Conservation (phyloP, 306 rosid species). For the Lathyrus sativus region DNA sequence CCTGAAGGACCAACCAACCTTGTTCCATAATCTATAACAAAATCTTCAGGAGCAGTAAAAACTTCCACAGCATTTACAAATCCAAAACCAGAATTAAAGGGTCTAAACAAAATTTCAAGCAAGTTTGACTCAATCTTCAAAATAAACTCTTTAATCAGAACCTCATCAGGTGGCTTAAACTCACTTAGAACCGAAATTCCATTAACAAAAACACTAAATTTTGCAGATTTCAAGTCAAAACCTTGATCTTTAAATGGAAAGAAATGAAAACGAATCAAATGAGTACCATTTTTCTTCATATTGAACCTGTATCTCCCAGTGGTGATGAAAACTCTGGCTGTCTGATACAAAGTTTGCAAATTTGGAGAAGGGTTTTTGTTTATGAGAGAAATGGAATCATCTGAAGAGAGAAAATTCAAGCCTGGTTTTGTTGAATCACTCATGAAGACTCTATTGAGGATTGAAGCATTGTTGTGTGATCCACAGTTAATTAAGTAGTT, state of each 20-base stretch:
- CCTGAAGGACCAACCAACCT: slow-evolving; percentile 59
- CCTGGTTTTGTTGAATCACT: slow-evolving; percentile 56
- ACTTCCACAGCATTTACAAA: slow-evolving; percentile 84
- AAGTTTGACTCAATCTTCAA: slow-evolving; percentile 51
- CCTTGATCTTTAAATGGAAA: slow-evolving; percentile 64
- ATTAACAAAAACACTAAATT: slow-evolving; percentile 58
- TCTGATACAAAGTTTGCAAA: slow-evolving; percentile 53
- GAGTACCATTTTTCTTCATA: slow-evolving; percentile 68
- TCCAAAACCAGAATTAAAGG: slow-evolving; percentile 58
- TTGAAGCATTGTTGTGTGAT: slow-evolving; percentile 57
- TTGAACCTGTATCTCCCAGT: slow-evolving; percentile 60
- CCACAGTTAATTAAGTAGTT: slow-evolving; percentile 84
- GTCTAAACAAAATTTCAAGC: slow-evolving; percentile 62
- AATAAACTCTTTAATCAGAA: slow-evolving; percentile 62
- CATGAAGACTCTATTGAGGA: slow-evolving; percentile 56
- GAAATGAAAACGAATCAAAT: slow-evolving; percentile 86
- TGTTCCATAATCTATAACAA: slow-evolving; percentile 69
- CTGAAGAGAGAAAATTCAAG: slow-evolving; percentile 51
- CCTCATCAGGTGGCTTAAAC: slow-evolving; percentile 40
- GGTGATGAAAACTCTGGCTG: slow-evolving; percentile 78
- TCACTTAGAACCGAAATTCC: slow-evolving; percentile 43
- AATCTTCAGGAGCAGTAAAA: slow-evolving; percentile 75
- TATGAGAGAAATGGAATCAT: slow-evolving; percentile 51
- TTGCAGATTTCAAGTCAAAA: slow-evolving; percentile 61
- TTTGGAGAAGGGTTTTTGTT: slow-evolving; percentile 56